These are phyloP conservation scores for Lyophyllum decastes DNA, from an alignment of 768 basidiomycete genomes.

Conservation along the genomic window DNA sequence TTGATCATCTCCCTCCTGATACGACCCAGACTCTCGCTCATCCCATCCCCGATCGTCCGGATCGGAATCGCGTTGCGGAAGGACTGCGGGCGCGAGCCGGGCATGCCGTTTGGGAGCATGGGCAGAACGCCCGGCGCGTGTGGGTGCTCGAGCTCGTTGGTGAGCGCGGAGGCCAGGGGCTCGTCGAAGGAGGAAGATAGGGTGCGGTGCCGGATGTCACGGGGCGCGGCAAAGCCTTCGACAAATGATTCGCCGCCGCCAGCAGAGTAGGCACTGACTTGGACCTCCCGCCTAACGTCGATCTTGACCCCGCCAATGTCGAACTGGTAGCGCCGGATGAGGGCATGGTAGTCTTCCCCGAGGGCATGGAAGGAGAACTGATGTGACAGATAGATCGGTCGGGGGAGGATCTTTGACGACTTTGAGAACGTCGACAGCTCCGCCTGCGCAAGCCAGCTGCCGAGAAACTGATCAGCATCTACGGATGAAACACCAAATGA, in stretches of 20 bases:
- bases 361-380: slow-evolving; percentile 83
- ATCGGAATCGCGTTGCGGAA: slow-evolving; percentile 59
- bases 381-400: slow-evolving; percentile 79
- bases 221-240: slow-evolving; percentile 47
- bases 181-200: slow-evolving; percentile 72
- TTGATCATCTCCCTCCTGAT: slow-evolving; percentile 61
- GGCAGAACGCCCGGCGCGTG: slow-evolving; percentile 57
- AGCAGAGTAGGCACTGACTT: slow-evolving; percentile 54
- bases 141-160: slow-evolving; percentile 57
- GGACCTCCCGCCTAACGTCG: slow-evolving; percentile 72
- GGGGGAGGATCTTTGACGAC: slow-evolving; percentile 61
- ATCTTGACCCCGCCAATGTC: slow-evolving; percentile 60
- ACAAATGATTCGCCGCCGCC: slow-evolving; percentile 49
- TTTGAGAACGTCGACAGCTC: slow-evolving; percentile 78
- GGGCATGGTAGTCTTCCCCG: slow-evolving; percentile 77
- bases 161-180: slow-evolving; percentile 73
- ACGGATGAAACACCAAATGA: slow-evolving; percentile 2
- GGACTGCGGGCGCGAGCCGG: slow-evolving; percentile 22
- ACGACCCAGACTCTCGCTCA: slow-evolving; percentile 62
- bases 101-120: slow-evolving; percentile 76
- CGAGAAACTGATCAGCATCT: slow-evolving; percentile 9
- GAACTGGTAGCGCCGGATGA: slow-evolving; percentile 65
- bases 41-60: slow-evolving; percentile 52
- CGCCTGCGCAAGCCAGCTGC: slow-evolving; percentile 73
- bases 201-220: slow-evolving; percentile 36